phyloP scores from a whole-genome alignment of 2,329 filamentous ascomycete genomes.

The Elsinoe ampelina region DNA sequence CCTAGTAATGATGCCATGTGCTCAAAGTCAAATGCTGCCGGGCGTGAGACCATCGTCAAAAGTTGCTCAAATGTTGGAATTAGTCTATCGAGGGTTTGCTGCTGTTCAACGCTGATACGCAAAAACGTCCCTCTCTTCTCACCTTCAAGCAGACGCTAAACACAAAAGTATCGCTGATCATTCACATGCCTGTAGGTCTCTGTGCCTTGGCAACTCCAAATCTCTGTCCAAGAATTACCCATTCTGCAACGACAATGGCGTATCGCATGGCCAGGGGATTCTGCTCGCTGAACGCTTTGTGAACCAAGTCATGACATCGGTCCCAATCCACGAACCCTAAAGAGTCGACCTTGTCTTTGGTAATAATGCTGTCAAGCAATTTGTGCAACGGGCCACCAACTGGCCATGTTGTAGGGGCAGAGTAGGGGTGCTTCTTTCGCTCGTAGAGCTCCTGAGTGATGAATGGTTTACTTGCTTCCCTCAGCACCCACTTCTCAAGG shows the following conservation, averaged over 20 bases:
- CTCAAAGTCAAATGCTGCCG: too few relatives aligned
- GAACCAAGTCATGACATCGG: constrained; percentile 25
- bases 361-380: constrained; percentile 24
- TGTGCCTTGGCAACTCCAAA: constrained; percentile 34
- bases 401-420: constrained; percentile 37
- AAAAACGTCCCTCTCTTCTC: neutral
- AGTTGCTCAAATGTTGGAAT: neutral
- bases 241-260: constrained; percentile 33
- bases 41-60: neutral
- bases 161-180: too few relatives aligned
- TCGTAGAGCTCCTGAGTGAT: constrained; percentile 45
- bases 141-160: neutral
- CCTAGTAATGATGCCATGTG: too few relatives aligned
- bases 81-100: neutral
- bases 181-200: constrained; percentile 14
- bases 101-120: neutral
- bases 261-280: constrained; percentile 29
- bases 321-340: constrained; percentile 25
- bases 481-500: constrained; percentile 42
- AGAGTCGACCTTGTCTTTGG: constrained; percentile 20
- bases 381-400: constrained; percentile 37
- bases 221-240: constrained; percentile 36
- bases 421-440: constrained; percentile 41
- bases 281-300: constrained; percentile 30
- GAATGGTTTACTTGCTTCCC: constrained; percentile 42